phyloP scores from a whole-genome alignment of 768 basidiomycete genomes.

The Lentinula guzmanii region DNA sequence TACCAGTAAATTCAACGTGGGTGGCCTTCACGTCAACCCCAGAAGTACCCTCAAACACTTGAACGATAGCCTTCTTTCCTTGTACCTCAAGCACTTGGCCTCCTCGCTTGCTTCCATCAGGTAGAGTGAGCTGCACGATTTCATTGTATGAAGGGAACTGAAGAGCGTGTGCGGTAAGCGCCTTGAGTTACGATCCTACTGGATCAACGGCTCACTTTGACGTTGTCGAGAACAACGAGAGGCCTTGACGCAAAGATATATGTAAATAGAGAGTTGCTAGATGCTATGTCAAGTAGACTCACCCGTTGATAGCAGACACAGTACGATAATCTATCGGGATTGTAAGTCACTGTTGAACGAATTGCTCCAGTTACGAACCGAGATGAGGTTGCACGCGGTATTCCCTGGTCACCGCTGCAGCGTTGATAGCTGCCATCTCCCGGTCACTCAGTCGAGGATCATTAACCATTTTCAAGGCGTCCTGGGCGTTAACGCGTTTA shows the following conservation, averaged over 20 bases:
- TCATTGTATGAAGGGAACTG: slow-evolving; percentile 98
- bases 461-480: slow-evolving; percentile 27
- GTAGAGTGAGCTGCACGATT: slow-evolving; percentile 92
- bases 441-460: slow-evolving; percentile 62
- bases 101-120: slow-evolving; percentile 91
- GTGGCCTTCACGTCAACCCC: slow-evolving; percentile 97
- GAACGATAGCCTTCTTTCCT: slow-evolving; percentile 98
- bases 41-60: slow-evolving; percentile 97
- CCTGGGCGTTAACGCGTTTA: background rate
- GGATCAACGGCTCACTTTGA: slow-evolving; percentile 60
- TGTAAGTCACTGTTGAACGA: background rate
- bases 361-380: slow-evolving; percentile 40
- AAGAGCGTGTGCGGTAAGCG: slow-evolving; percentile 12
- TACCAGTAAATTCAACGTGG: slow-evolving; percentile 96
- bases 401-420: slow-evolving; percentile 83
- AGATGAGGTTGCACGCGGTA: slow-evolving; percentile 87
- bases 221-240: slow-evolving; percentile 94
- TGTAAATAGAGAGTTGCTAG: background rate
- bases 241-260: slow-evolving; percentile 47
- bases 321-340: slow-evolving; percentile 79
- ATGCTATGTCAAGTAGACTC: slow-evolving; percentile 19
- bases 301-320: slow-evolving; percentile 99
- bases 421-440: slow-evolving; percentile 77
- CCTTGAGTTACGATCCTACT: background rate
- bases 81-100: slow-evolving; percentile 98